Base-by-base conservation (phyloP, 163 green algal species). In the Scenedesmus sp. region DNA sequence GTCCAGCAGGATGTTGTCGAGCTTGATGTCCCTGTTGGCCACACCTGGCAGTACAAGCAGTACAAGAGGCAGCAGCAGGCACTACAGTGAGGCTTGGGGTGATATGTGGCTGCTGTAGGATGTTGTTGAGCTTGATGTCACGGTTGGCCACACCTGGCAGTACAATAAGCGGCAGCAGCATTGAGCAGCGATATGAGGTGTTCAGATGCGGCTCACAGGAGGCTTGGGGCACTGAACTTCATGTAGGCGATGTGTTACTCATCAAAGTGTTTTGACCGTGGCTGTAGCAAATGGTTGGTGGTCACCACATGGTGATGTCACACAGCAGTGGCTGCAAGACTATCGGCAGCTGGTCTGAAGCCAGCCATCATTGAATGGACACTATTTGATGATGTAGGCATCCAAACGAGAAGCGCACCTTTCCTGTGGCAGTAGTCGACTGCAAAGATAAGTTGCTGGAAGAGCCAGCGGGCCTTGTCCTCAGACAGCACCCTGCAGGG, bases 1-100 rank as follows among this genome's bases (percentile, higher is more conserved):
- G 76, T 92, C 76, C 52, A 92, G 79, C 62, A 92, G 88, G 23
- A 92, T 79, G 79, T 92, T 92, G 60, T 92, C 88, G 9, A 88
- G 79, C 79, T 92, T 92, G 60, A 92, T 92, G 88, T 92, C 88
- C 18, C 88, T 34, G 87, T 91, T 91, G 73, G 73, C 73, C 4
- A 91, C 87, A 55, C 87, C 87, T 79, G 16, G 66, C 66, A 76
- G 66, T 34, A 76, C 16, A 34, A 13, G 66, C 66, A 76, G 66
- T 26, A 76, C 62, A 70, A 16, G 64, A 15, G 20, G 20, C 64
- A 73, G 9, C 64, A 12, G 12, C 20, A 73, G 64, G 64, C 64
- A 20, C 3, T 15, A 73, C 20, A 73, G 3, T 20, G 64, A n/a
- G 64, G 64, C 4, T 23, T 20, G 3, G 10, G 3, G 18, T 73